These are phyloP conservation scores for Leccinum uliginosum DNA, from an alignment of 768 basidiomycete genomes.

Conservation along the genomic window DNA sequence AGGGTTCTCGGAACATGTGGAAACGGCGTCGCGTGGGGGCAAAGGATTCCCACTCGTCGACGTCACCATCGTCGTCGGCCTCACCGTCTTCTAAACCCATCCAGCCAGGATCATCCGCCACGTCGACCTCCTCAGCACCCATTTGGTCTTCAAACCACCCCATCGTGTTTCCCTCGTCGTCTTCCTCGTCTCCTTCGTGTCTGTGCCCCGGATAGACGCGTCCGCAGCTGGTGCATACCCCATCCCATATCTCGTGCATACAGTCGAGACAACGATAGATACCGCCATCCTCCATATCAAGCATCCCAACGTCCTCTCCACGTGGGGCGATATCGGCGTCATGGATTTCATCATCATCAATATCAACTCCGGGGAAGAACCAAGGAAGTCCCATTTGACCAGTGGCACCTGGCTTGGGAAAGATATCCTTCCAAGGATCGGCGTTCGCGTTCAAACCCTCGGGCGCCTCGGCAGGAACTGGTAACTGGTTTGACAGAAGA, in stretches of 20 bases:
- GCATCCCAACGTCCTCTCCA: constrained; percentile 52
- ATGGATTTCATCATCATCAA: constrained; percentile 18
- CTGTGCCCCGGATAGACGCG: constrained; percentile 56
- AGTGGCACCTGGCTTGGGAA: constrained; percentile 29
- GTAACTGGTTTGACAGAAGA: constrained; percentile 33
- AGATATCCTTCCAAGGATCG: constrained; percentile 69
- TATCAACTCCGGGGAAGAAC: constrained; percentile 20
- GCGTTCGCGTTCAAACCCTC: constrained; percentile 21
- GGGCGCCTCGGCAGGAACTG: constrained; percentile 26
- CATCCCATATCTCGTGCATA: constrained; percentile 74
- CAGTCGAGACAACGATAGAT: constrained; percentile 75
- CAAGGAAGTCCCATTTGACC: constrained; percentile 18
- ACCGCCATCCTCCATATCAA: constrained; percentile 70
- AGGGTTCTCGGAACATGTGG: constrained; percentile 14
- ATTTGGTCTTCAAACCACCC: constrained; percentile 37
- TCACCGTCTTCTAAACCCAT: constrained; percentile 32
- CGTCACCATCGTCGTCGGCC: constrained; percentile 30
- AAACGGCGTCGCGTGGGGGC: constrained; percentile 17
- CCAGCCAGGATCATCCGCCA: constrained; percentile 30
- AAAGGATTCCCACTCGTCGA: constrained; percentile 17
- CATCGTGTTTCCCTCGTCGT: constrained; percentile 28
- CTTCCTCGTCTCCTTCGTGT: constrained; percentile 23
- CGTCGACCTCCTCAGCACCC: constrained; percentile 28
- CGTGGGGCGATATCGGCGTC: constrained; percentile 13
- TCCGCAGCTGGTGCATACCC: constrained; percentile 58